Percentiles rank a stretch among this genome's conserved stretches.
These are phyloP conservation scores for Ascocoryne sarcoides DNA, from an alignment of 2,329 filamentous ascomycete species.

Conservation along the genomic window DNA sequence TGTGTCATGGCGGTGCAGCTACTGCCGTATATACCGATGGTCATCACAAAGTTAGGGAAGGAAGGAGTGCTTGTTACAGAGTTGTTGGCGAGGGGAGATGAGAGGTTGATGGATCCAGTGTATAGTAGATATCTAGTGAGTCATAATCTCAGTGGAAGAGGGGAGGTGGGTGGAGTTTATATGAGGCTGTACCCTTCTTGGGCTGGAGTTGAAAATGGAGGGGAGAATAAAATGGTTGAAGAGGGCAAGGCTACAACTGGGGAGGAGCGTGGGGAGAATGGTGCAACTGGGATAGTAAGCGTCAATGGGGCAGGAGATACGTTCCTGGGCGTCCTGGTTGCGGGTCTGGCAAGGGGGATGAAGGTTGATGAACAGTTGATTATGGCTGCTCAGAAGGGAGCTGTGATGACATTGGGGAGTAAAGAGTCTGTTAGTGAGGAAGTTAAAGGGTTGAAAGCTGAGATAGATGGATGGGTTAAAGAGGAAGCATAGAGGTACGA, in stretches of 20 bases:
- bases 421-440: conserved; percentile 54
- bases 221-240: no score
- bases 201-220: no score
- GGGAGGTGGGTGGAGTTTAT: conserved; percentile 66
- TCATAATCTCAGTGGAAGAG: conserved; percentile 44
- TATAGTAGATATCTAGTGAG: conserved; percentile 64
- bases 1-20: conserved; percentile 78
- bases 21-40: conserved; percentile 76
- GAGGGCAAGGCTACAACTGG: no score
- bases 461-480: conserved; percentile 10
- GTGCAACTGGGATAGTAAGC: conserved; percentile 64
- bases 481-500: no score
- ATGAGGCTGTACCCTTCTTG: conserved; percentile 59
- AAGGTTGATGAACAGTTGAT: conserved; percentile 50
- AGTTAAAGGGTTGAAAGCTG: conserved; percentile 29
- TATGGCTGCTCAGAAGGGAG: conserved; percentile 73
- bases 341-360: conserved; percentile 53
- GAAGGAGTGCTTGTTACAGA: conserved; percentile 56
- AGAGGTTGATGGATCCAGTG: conserved; percentile 52
- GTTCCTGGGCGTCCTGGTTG: conserved; percentile 76
- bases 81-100: conserved; percentile 59
- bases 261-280: no score
- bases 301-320: conserved; percentile 96
- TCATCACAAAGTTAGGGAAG: conserved; percentile 75
- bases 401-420: conserved; percentile 69